A percentile compares a stretch with the other conserved stretches of the same genome.
Evolutionary conservation across 2,329 filamentous ascomycete species (phyloP).

Genomic region (Bimuria novae-zelandiae): DNA sequence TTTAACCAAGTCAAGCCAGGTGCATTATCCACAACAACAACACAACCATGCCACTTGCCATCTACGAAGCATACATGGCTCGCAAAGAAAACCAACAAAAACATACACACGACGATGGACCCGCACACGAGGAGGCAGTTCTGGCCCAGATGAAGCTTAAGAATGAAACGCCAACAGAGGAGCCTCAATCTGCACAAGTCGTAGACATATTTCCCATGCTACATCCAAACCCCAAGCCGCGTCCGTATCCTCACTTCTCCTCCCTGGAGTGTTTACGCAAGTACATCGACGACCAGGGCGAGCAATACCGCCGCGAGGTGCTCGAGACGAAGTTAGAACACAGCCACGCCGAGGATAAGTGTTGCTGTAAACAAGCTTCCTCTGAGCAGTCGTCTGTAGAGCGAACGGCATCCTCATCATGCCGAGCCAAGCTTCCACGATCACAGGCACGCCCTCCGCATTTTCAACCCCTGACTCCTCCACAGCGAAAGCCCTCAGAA

Average conservation of each 20-base stretch:
- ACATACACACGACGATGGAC: background rate
- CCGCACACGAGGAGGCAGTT: too few species aligned
- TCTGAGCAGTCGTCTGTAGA: too few species aligned
- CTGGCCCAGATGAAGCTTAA: background rate
- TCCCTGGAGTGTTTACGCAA: background rate
- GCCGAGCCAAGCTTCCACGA: background rate
- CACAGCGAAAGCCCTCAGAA: too few species aligned
- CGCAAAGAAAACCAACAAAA: too few species aligned
- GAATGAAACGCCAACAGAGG: background rate
- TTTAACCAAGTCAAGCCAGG: too few species aligned
- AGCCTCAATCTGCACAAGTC: background rate
- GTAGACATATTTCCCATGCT: background rate
- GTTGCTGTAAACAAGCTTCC: background rate
- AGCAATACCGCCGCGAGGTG: background rate
- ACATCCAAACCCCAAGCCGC: background rate
- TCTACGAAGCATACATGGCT: too few species aligned
- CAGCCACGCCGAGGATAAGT: background rate
- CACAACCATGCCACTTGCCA: too few species aligned
- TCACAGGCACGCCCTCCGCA: too few species aligned
- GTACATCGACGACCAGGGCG: background rate
- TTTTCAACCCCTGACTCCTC: too few species aligned
- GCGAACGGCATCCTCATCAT: too few species aligned
- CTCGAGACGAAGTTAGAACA: background rate
- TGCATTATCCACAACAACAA: too few species aligned
- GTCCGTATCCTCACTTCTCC: background rate